Evolutionary conservation across 2,329 filamentous ascomycete species (phyloP).

Genomic region (Plenodomus lindquistii): DNA sequence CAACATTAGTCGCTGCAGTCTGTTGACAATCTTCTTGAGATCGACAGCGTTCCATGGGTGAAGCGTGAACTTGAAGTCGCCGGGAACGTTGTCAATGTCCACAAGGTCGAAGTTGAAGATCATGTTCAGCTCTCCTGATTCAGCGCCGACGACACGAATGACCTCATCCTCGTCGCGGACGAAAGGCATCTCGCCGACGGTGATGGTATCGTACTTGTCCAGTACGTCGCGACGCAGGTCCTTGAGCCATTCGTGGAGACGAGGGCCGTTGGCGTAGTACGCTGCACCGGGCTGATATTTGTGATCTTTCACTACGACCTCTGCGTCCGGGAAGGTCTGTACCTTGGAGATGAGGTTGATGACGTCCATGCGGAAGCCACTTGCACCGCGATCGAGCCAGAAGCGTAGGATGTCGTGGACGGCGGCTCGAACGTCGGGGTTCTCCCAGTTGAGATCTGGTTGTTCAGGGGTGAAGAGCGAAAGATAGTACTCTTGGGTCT

Average conservation of each 20-base stretch:
- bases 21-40: conserved; percentile 38
- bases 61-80: conserved; percentile 41
- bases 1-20: conserved; percentile 43
- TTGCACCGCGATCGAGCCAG: conserved; percentile 74
- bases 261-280: conserved; percentile 68
- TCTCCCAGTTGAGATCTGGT: conserved; percentile 85
- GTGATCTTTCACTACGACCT: conserved; percentile 33
- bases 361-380: conserved; percentile 50
- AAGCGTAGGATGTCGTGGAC: conserved; percentile 75
- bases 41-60: conserved; percentile 41
- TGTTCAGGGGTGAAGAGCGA: conserved; percentile 76
- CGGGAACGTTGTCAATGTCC: conserved; percentile 43
- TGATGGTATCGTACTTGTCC: conserved; percentile 65
- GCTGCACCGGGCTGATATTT: conserved; percentile 51
- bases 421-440: conserved; percentile 65
- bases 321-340: conserved; percentile 34
- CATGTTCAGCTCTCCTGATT: conserved; percentile 64
- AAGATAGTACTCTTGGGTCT: conserved; percentile 74
- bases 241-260: conserved; percentile 68
- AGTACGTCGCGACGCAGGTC: conserved; percentile 67
- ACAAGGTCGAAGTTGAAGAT: conserved; percentile 61
- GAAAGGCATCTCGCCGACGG: conserved; percentile 66
- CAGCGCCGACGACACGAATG: conserved; percentile 49
- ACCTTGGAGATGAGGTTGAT: conserved; percentile 46
- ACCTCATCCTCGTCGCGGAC: conserved; percentile 54